Evolutionary conservation across 1,284 basidiomycete genomes (phyloP), one percentile per base, ranked within the genome.

Genomic region (Coniferiporia sulphurascens): DNA sequence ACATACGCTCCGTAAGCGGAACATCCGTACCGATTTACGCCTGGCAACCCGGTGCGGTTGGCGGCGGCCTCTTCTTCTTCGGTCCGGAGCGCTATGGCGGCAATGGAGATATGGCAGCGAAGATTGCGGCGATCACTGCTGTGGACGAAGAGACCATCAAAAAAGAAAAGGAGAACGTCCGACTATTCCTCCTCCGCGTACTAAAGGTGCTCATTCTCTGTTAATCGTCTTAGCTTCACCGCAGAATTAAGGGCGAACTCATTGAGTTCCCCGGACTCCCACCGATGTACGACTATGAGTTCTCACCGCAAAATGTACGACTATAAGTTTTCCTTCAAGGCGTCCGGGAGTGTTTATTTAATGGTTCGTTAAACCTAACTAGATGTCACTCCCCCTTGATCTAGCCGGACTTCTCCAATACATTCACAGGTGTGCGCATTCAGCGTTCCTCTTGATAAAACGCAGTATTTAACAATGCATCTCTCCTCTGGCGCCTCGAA

Each of bases 211-310:
- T 48, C 8, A 55, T 22, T 15, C 8, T 41, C 22, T 12, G 21
- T 7, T 52, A 15, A n/a, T 21, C 5, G 32, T 1, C 12, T 27
- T 36, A 60, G 55, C 48, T 53, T 9, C 45, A 48, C 38, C 17
- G 35, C 12, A 52, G 45, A 8, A 17, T 19, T 22, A 55, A 38
- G 8, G 54, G 36, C 4, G 19, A 56, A 17, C 45, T 60, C 6
- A 13, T 60, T 15, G 50, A 52, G 35, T 10, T 56, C 6, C 54
- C 55, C 10, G 59, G 59, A 3, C 27, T 60, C 21, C 54, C 50
- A 13, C 55, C 48, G 19, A 61, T 61, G 60, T 54, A 61, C 44
- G 55, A 61, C 22, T 61, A 61, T 36, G 60, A 61, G 17, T 36
- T 51, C 22, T 7, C 15, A 4, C 50, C 60, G 8, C 60, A 61